Base-by-base conservation (phyloP, 2,329 filamentous ascomycete species). In the Zymoseptoria brevis region DNA sequence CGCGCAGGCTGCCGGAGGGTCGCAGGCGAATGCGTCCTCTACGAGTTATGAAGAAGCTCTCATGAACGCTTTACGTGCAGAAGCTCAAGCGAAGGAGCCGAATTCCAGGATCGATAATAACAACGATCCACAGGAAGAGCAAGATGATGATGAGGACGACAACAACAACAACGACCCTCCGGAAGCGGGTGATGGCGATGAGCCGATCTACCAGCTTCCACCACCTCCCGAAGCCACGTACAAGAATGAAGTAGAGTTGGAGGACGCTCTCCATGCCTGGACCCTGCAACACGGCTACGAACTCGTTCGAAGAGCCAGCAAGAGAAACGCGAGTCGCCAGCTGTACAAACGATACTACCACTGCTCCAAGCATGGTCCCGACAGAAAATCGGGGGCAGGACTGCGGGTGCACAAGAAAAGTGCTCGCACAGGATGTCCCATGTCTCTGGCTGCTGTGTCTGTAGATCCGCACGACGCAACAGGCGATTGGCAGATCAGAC, bases 281-380 rank as follows among this genome's bases (percentile, higher is more conserved):
- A 67, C 67, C 16, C 59, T 68, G 3, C 69, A 70, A 57, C 70
- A 72, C 51, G 70, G 70, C 51, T 72, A 70, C 56, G 70, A 72
- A 60, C 58, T 71, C 19, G 70, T 72, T 1, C 65, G 69, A 5
- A 63, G 70, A 29, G 69, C 69, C 4, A 69, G 65, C 58, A 72
- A 71, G 64, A 70, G 68, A 63, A 72, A 72, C 52, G 68, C 69
- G 3, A 56, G 56, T n/a, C 69, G 69, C 19, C 58, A 66, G 41
- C 63, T 71, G 22, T 72, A 72, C 64, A 72, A 72, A 60, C 68
- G 70, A 24, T 72, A 71, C 62, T 71, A 68, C 54, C 67, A 72
- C 54, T 72, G 70, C 66, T 67, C 65, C 57, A 70, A 69, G 58
- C 69, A 71, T 59, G 70, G 70, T 50, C 67, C 65, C 13, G 51